phyloP scores from a whole-genome alignment of 2,329 filamentous ascomycete species.

The Talaromyces verruculosus region DNA sequence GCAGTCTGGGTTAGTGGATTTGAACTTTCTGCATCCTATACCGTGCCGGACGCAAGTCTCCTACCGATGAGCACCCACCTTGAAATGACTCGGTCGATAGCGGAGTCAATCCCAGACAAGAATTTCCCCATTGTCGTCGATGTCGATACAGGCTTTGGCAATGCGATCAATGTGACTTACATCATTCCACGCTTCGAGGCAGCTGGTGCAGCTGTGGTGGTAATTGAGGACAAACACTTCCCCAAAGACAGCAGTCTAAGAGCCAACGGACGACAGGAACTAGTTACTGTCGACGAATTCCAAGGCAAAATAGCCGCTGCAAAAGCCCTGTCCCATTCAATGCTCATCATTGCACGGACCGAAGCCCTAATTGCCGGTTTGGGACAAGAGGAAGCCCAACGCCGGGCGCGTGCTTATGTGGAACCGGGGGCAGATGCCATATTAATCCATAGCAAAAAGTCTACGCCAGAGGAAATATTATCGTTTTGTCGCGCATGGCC shows the following conservation, averaged over 20 bases:
- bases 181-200: background rate
- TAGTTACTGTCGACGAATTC: background rate
- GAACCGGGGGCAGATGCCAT: background rate
- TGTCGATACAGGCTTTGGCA: background rate
- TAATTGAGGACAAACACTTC: background rate
- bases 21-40: background rate
- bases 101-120: background rate
- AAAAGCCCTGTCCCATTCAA: background rate
- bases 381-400: slow-evolving; percentile 1
- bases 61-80: background rate
- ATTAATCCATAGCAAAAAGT: background rate
- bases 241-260: background rate
- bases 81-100: background rate
- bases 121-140: background rate
- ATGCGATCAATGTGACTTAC: background rate
- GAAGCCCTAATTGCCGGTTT: slow-evolving; percentile 3
- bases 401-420: background rate
- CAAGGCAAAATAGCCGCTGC: background rate
- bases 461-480: background rate
- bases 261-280: background rate
- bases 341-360: slow-evolving; percentile 3
- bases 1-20: background rate
- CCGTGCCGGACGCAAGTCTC: background rate
- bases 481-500: background rate
- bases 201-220: background rate